A percentile compares a stretch with the other conserved stretches of the same genome.
These are phyloP conservation scores for Monilinia aucupariae DNA, from an alignment of 2,329 filamentous ascomycete genomes.

Conservation along the genomic window DNA sequence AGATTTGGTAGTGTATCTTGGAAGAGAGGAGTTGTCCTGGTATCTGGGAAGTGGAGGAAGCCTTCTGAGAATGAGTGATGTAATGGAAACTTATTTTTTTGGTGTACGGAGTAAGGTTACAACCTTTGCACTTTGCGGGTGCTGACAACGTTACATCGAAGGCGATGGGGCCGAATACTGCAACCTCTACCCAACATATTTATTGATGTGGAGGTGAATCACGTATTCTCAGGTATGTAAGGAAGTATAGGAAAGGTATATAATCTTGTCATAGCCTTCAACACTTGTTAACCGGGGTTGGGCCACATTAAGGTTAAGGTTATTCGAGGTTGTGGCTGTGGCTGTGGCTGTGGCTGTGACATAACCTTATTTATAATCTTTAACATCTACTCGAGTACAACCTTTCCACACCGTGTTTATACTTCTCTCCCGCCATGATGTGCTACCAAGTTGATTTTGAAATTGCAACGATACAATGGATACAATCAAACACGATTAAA, in stretches of 20 bases:
- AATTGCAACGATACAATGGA: background rate
- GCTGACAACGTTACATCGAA: background rate
- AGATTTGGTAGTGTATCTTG: background rate
- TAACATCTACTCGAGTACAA: background rate
- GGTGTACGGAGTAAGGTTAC: constrained; percentile 5
- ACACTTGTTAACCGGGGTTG: background rate
- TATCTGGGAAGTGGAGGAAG: background rate
- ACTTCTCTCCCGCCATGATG: background rate
- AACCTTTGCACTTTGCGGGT: background rate
- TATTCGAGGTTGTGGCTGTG: too few relatives aligned
- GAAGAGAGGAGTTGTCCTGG: background rate
- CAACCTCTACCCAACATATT: constrained; percentile 2
- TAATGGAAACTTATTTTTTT: background rate
- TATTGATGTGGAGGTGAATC: background rate
- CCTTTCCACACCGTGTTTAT: too few relatives aligned
- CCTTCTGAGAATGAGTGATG: constrained; percentile 5
- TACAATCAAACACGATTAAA: background rate
- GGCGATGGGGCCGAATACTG: background rate
- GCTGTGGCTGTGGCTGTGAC: background rate
- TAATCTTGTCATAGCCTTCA: background rate
- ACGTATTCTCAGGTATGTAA: background rate
- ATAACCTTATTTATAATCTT: background rate
- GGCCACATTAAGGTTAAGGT: constrained; percentile 3
- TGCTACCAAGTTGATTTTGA: background rate
- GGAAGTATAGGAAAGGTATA: background rate